A percentile compares a stretch with the other conserved stretches of the same genome.
These are phyloP conservation scores for Plectranthus barbatus DNA, from an alignment of 257 asterid genomes.

Conservation along the genomic window DNA sequence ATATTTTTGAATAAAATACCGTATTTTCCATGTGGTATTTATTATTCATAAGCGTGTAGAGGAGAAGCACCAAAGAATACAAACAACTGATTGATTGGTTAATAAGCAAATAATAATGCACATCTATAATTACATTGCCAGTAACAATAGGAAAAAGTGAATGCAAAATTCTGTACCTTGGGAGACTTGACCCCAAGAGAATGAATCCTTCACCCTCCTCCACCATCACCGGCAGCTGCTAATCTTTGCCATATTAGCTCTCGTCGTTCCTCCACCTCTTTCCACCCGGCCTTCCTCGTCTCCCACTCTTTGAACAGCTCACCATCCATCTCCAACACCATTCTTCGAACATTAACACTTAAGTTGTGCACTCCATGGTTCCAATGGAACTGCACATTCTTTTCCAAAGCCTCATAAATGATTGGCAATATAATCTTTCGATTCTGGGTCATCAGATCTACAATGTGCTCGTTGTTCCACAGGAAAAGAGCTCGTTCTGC, in stretches of 20 bases:
- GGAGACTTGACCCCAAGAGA: conserved; percentile 17
- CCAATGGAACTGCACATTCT: conserved; percentile 70
- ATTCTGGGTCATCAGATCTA: conserved; percentile 59
- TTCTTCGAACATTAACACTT: conserved; percentile 52
- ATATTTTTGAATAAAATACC: too few relatives aligned
- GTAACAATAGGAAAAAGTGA: conserved; percentile 11
- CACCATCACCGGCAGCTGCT: conserved; percentile 47
- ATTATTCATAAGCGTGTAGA: too few relatives aligned
- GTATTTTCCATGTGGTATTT: too few relatives aligned
- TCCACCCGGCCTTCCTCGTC: conserved; percentile 39
- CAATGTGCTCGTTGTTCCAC: conserved; percentile 71
- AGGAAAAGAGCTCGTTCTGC: conserved; percentile 72
- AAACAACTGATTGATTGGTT: neutral
- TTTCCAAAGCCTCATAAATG: conserved; percentile 61
- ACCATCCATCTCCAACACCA: conserved; percentile 65
- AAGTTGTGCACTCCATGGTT: conserved; percentile 71
- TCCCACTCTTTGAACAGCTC: conserved; percentile 65
- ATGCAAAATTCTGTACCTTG: conserved; percentile 26
- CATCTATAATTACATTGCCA: conserved; percentile 31
- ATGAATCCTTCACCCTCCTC: conserved; percentile 22
- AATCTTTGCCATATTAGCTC: conserved; percentile 67
- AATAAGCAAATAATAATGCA: neutral
- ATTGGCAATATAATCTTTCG: conserved; percentile 58
- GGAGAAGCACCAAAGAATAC: too few relatives aligned
- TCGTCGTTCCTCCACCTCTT: conserved; percentile 46